Evolutionary conservation across 148 eudicot genomes (phyloP).

Genomic region (Cornus kousa): DNA sequence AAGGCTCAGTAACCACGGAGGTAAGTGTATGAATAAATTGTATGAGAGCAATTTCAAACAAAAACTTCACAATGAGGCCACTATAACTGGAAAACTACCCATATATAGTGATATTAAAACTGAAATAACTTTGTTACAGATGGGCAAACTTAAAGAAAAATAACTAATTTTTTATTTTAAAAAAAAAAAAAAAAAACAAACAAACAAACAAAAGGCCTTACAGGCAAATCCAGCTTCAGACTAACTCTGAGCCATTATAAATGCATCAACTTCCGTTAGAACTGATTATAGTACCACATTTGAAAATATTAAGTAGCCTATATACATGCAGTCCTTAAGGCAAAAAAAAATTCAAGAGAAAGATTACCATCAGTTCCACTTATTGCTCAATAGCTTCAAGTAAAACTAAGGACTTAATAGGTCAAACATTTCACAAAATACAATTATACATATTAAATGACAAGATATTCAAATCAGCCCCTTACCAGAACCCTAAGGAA

Average conservation of each 20-base stretch:
- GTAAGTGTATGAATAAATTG: not conserved
- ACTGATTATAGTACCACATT: not conserved
- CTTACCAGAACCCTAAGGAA: too few relatives aligned
- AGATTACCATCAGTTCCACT: not conserved
- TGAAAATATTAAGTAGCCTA: not conserved
- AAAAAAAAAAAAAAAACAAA: too few relatives aligned
- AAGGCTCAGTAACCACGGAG: not conserved
- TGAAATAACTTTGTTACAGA: not conserved
- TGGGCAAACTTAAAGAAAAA: too few relatives aligned
- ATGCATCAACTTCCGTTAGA: too few relatives aligned
- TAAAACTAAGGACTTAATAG: not conserved
- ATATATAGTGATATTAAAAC: not conserved
- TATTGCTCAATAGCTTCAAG: not conserved
- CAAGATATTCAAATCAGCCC: not conserved
- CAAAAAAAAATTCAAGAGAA: not conserved
- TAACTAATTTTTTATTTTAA: too few relatives aligned
- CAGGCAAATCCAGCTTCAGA: not conserved
- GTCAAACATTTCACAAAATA: not conserved
- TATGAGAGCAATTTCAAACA: not conserved
- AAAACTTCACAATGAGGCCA: not conserved
- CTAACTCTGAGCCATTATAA: not conserved
- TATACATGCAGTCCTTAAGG: not conserved
- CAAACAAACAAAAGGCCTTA: not conserved
- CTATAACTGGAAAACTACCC: not conserved
- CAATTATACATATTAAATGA: not conserved